Evolutionary conservation across 805 yeast species (phyloP).

Genomic region (Wickerhamomyces canadensis): DNA sequence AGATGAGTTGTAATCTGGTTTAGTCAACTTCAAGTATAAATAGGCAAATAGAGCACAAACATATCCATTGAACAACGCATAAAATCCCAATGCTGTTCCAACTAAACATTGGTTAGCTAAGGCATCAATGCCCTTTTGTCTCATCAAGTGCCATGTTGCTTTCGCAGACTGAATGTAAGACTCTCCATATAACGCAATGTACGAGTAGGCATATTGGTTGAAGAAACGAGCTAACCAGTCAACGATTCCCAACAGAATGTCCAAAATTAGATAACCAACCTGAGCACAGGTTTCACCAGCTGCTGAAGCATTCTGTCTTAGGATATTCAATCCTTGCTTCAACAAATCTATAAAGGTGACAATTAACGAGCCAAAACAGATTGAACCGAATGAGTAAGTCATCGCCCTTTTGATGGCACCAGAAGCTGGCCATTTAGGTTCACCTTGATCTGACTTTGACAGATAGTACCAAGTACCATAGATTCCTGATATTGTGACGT

Average conservation of each 20-base stretch:
- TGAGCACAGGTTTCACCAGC: slow-evolving; percentile 50
- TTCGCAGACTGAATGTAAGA: slow-evolving; percentile 69
- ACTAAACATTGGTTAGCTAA: slow-evolving; percentile 80
- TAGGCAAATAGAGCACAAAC: slow-evolving; percentile 58
- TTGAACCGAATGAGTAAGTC: slow-evolving; percentile 85
- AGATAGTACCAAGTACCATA: slow-evolving; percentile 92
- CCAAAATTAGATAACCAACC: slow-evolving; percentile 46
- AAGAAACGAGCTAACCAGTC: slow-evolving; percentile 83
- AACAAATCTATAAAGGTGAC: slow-evolving; percentile 67
- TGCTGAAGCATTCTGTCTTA: slow-evolving; percentile 46
- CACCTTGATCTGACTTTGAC: slow-evolving; percentile 67
- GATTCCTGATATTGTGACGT: slow-evolving; percentile 76
- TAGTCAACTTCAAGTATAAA: slow-evolving; percentile 60
- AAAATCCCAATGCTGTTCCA: slow-evolving; percentile 73
- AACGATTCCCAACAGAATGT: slow-evolving; percentile 55
- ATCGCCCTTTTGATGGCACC: slow-evolving; percentile 77
- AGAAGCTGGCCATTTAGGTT: slow-evolving; percentile 72
- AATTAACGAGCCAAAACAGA: slow-evolving; percentile 77
- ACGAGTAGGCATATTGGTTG: slow-evolving; percentile 86
- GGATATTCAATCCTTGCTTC: slow-evolving; percentile 45
- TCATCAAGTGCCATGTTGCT: slow-evolving; percentile 74
- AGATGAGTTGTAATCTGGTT: slow-evolving; percentile 54
- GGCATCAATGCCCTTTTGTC: slow-evolving; percentile 79
- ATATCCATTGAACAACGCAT: slow-evolving; percentile 65
- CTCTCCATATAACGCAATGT: slow-evolving; percentile 82